phyloP scores from a whole-genome alignment of 1,284 basidiomycete species.

The Cutaneotrichosporon mucoides region DNA sequence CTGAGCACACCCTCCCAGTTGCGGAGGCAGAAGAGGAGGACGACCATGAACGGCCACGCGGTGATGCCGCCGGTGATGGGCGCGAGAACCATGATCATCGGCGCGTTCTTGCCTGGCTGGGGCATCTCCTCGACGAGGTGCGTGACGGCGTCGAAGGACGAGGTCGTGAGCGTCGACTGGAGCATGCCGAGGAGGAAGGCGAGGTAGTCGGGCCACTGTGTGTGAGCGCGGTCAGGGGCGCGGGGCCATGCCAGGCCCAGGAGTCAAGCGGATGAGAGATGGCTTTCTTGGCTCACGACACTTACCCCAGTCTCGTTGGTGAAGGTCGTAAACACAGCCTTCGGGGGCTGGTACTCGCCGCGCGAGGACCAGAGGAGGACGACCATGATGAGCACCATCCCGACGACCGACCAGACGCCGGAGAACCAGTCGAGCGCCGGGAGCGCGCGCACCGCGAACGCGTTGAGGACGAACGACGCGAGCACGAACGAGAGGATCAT shows the following conservation, averaged over 20 bases:
- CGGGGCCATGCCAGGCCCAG: no score
- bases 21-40: slow-evolving; percentile 22
- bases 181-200: slow-evolving; percentile 47
- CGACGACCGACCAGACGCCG: slow-evolving; percentile 29
- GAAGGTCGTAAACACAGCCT: slow-evolving; percentile 43
- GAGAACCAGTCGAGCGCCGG: slow-evolving; percentile 20
- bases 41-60: slow-evolving; percentile 35
- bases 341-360: slow-evolving; percentile 33
- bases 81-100: slow-evolving; percentile 16
- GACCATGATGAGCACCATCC: slow-evolving; percentile 41
- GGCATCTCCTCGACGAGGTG: slow-evolving; percentile 47
- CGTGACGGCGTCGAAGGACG: slow-evolving; percentile 26
- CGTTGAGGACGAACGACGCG: slow-evolving; percentile 8
- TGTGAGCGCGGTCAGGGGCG: not conserved
- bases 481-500: slow-evolving; percentile 6
- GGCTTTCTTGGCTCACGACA: not conserved
- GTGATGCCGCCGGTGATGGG: slow-evolving; percentile 25
- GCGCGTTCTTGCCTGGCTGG: slow-evolving; percentile 25
- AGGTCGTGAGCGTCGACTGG: slow-evolving; percentile 20
- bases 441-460: slow-evolving; percentile 11
- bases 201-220: slow-evolving; percentile 18
- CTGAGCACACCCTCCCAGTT: slow-evolving; percentile 3
- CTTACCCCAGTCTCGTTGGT: slow-evolving; percentile 27
- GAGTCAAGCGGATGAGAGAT: no score
- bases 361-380: slow-evolving; percentile 14